Conservation (phyloP, 352 stramenopile genomes). For the Pilasporangium apinafurcum region DNA sequence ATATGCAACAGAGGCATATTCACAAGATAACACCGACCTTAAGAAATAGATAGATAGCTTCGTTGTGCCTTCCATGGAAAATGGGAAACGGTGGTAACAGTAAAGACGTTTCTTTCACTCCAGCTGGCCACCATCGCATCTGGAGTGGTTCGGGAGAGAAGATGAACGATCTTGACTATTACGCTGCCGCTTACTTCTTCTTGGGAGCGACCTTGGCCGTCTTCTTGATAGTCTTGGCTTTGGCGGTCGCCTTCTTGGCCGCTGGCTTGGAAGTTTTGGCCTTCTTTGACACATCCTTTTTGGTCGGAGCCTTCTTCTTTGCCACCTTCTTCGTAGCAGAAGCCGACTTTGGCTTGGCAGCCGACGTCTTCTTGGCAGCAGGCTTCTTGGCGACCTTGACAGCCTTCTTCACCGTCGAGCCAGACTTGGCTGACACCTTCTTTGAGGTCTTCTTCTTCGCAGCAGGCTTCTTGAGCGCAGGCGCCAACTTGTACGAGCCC, state of each 20-base stretch:
- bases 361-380: constrained; percentile 22
- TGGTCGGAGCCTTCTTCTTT: constrained; percentile 56
- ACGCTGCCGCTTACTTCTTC: constrained; percentile 39
- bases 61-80: constrained; percentile 4
- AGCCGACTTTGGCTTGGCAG: constrained; percentile 22
- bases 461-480: constrained; percentile 58
- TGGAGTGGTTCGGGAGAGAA: neutral
- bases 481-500: constrained; percentile 76
- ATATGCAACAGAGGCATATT: constrained; percentile 6
- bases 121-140: neutral
- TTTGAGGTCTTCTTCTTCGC: constrained; percentile 48
- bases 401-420: constrained; percentile 39
- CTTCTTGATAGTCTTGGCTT: constrained; percentile 33
- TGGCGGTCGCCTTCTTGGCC: constrained; percentile 24
- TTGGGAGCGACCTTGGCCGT: constrained; percentile 11
- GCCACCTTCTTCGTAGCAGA: constrained; percentile 51
- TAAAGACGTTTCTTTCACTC: neutral
- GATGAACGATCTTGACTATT: neutral
- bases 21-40: constrained; percentile 26
- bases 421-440: constrained; percentile 54
- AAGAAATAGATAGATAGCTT: no score
- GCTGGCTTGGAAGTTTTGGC: constrained; percentile 5
- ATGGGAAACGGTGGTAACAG: constrained; percentile 1
- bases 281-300: constrained; percentile 50
- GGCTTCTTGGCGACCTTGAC: constrained; percentile 50